Conservation (phyloP, 805 yeast genomes). For the Monosporozyma aquatica region DNA sequence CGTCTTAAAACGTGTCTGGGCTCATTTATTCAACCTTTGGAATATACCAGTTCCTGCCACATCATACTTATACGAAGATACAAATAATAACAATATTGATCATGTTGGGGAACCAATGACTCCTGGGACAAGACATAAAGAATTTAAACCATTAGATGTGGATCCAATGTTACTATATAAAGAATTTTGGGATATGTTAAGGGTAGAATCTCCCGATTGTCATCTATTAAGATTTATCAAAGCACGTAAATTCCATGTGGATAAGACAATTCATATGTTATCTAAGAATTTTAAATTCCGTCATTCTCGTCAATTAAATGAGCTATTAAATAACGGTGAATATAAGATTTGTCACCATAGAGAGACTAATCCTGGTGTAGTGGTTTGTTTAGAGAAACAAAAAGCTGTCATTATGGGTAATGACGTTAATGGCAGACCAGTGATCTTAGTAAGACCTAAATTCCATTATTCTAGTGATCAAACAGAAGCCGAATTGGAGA, state of each 20-base stretch:
- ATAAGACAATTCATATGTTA: slow-evolving; percentile 60
- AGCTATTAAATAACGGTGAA: slow-evolving; percentile 65
- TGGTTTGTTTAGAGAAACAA: slow-evolving; percentile 40
- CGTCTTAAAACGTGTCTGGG: slow-evolving; percentile 63
- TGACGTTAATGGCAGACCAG: slow-evolving; percentile 67
- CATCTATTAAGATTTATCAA: slow-evolving; percentile 64
- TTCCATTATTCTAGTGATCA: slow-evolving; percentile 64
- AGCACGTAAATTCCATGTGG: slow-evolving; percentile 80
- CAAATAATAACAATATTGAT: too few species aligned
- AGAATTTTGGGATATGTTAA: slow-evolving; percentile 50
- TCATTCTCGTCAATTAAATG: slow-evolving; percentile 51
- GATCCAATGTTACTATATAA: slow-evolving; percentile 43
- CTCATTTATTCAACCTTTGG: slow-evolving; percentile 49
- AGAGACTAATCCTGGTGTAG: slow-evolving; percentile 35
- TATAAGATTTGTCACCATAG: slow-evolving; percentile 43
- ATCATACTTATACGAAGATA: slow-evolving; percentile 9
- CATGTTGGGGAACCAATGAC: slow-evolving; percentile 4
- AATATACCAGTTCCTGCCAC: slow-evolving; percentile 33
- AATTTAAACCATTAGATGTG: slow-evolving; percentile 34
- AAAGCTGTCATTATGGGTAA: slow-evolving; percentile 69
- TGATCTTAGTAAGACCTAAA: slow-evolving; percentile 72
- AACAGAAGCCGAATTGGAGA: slow-evolving; percentile 60
- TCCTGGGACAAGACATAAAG: neutral
- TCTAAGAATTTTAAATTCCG: slow-evolving; percentile 75
- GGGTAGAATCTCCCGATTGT: slow-evolving; percentile 79